Evolutionary conservation across 176 grass and related monocot genomes (phyloP).

Genomic region (Oryza longistaminata): DNA sequence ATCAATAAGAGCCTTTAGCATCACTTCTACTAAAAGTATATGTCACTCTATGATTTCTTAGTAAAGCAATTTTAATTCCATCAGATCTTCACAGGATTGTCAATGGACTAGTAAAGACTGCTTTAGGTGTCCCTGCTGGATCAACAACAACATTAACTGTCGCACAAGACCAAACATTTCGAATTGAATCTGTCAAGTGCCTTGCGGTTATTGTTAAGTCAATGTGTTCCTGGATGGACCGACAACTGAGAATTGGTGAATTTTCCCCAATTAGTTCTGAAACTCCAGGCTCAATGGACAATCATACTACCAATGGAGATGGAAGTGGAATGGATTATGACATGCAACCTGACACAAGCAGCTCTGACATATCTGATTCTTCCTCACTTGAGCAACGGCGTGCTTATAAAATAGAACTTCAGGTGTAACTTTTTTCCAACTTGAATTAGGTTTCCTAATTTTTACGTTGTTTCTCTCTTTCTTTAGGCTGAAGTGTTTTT

Average conservation of each 20-base stretch:
- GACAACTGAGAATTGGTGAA: conserved; percentile 83
- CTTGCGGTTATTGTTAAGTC: conserved; percentile 75
- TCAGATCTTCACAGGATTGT: conserved; percentile 73
- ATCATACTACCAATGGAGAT: conserved; percentile 64
- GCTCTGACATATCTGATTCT: conserved; percentile 69
- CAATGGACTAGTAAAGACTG: conserved; percentile 91
- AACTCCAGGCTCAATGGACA: conserved; percentile 53
- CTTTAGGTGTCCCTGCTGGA: conserved; percentile 85
- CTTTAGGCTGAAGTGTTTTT: neutral
- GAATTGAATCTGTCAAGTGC: conserved; percentile 90
- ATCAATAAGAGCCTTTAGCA: neutral
- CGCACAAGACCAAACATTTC: conserved; percentile 91
- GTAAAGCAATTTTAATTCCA: conserved; percentile 55
- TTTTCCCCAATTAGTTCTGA: conserved; percentile 56
- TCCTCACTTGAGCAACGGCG: conserved; percentile 82
- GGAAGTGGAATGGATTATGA: conserved; percentile 69
- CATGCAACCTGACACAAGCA: conserved; percentile 58
- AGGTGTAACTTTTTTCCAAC: conserved; percentile 53
- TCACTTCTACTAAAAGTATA: neutral
- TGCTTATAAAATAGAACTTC: conserved; percentile 90
- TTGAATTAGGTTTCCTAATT: neutral
- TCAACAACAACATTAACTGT: conserved; percentile 74
- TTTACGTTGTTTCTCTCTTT: neutral
- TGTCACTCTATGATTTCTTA: conserved; percentile 37
- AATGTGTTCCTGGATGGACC: conserved; percentile 91